Evolutionary conservation across 1,139 yeast genomes (phyloP), one percentile per base, ranked within the genome.

Genomic region (Magnusiomyces paraingens): DNA sequence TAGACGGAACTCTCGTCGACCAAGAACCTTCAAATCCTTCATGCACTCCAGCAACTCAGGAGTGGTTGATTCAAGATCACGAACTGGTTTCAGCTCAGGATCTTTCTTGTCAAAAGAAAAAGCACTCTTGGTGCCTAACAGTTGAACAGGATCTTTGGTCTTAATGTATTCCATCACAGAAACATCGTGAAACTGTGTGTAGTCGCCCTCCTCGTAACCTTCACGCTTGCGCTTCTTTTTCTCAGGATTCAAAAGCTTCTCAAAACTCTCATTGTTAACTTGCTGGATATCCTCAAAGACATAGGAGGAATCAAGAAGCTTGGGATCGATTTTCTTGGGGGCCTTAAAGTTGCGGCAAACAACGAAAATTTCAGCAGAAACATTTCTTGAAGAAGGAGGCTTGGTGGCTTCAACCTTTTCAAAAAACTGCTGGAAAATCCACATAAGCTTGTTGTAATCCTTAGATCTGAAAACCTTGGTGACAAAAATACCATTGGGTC

Each of bases 381-480:
- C 99, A 71, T 88, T 88, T 83, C 99, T 91, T 47, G 97, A 90
- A 18, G 98, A 93, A 18, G 99, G 98, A 8, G 99, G 99, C 67
- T 93, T 93, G 1, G 99, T 93, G 12, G 99, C 99, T 70, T 93
- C 99, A 49, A 93, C 98, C 67, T 87, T 91, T 56, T 89, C 96
- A 66, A 93, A 93, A 57, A 93, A 77, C 70, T 93, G 99, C 65
- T 89, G 91, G 74, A 93, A 93, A 4, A 91, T 95, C 99, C 99
- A 93, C 81, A 93, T 80, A 62, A 93, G 80, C 69, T 91, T 93
- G 71, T 94, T 93, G 73, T 94, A 94, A 75, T 93, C 99, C 74
- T 93, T 88, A 14, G 99, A 93, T 72, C 99, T 81, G 82, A 93
- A 93, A 69, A 93, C 86, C 70, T 93, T 93, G 53, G 99, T 93